phyloP scores from a whole-genome alignment of 768 basidiomycete genomes.

The Psilocybe tampanensis region DNA sequence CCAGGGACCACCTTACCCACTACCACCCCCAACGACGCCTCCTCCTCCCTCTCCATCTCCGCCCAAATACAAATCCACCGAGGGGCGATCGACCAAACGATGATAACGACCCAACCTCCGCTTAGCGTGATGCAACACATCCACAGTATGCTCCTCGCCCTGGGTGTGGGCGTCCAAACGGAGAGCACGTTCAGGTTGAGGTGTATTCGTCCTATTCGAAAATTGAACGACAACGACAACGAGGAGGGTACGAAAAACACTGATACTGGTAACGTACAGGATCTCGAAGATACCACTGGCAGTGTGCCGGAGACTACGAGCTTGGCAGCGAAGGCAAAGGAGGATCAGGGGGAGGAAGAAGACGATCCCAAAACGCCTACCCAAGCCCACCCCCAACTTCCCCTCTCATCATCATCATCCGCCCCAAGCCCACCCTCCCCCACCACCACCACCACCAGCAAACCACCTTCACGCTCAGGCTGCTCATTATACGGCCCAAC shows the following conservation, averaged over 20 bases:
- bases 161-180: constrained; percentile 81
- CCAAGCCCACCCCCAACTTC: not conserved
- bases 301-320: not conserved
- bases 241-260: not conserved
- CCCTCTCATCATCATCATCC: not conserved
- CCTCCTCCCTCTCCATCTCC: too few species aligned
- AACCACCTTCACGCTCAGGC: not conserved
- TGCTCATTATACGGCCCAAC: constrained; percentile 62
- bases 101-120: constrained; percentile 76
- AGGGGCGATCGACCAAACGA: constrained; percentile 87
- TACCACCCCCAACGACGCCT: not conserved
- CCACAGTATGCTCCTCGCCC: constrained; percentile 63
- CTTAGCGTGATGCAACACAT: constrained; percentile 78
- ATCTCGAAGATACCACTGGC: not conserved
- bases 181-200: constrained; percentile 85
- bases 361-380: not conserved
- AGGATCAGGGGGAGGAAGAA: not conserved
- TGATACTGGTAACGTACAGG: too few species aligned
- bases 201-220: constrained; percentile 67
- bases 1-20: not conserved
- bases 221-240: not conserved
- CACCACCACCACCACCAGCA: not conserved
- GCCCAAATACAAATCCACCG: constrained; percentile 50
- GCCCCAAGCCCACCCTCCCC: not conserved
- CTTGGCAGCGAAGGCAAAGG: not conserved